A percentile compares a stretch with the other conserved stretches of the same genome.
Evolutionary conservation across 257 asterid genomes (phyloP).

Genomic region (Solanum dulcamara): DNA sequence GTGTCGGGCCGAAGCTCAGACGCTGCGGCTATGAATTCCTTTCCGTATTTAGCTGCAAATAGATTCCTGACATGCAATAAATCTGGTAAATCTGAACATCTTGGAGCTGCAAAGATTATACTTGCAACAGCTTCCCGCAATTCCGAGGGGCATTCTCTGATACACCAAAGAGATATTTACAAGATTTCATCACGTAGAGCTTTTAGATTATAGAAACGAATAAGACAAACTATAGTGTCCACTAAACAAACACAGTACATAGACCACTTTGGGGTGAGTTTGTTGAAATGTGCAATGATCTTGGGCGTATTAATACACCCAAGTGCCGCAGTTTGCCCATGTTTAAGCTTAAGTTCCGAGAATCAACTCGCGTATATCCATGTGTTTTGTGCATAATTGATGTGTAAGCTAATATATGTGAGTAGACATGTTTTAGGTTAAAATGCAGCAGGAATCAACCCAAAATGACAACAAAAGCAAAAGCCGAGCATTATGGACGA

Average conservation of each 20-base stretch:
- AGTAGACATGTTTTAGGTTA: background rate
- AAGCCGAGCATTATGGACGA: background rate
- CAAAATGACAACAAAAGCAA: background rate
- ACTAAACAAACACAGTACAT: background rate
- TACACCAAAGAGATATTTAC: background rate
- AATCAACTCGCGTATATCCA: background rate
- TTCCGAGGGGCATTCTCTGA: slow-evolving; percentile 87
- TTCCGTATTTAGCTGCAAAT: slow-evolving; percentile 79
- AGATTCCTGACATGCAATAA: slow-evolving; percentile 63
- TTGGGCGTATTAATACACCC: background rate
- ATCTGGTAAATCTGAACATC: slow-evolving; percentile 95
- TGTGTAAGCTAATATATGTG: background rate
- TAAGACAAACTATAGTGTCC: background rate
- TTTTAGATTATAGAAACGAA: background rate
- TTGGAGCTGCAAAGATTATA: slow-evolving; percentile 87
- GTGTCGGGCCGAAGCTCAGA: slow-evolving; percentile 94
- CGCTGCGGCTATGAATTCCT: slow-evolving; percentile 87
- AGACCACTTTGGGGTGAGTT: background rate
- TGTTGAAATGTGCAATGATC: background rate
- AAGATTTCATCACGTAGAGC: background rate
- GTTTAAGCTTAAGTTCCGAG: background rate
- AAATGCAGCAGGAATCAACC: background rate
- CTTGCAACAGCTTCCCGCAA: slow-evolving; percentile 86
- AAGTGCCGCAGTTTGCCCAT: background rate
- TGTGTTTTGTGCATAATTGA: background rate